Percentiles rank a stretch among this genome's conserved stretches.
phyloP scores from a whole-genome alignment of 2,329 filamentous ascomycete genomes.

The Aureobasidium pullulans region DNA sequence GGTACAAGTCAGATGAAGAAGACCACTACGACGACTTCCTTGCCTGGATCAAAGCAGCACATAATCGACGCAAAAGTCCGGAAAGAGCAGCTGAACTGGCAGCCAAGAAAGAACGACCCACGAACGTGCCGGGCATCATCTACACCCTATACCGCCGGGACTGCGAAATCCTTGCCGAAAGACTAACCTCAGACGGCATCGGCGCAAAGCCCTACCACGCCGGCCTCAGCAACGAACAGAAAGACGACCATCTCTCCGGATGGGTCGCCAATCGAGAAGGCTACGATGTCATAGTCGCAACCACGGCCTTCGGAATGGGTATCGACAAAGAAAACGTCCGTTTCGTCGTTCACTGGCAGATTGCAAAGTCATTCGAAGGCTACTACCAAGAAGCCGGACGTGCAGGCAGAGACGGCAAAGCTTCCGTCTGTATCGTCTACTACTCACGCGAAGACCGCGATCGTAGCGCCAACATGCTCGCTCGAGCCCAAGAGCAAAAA shows the following conservation, averaged over 20 bases:
- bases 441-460: conserved; percentile 85
- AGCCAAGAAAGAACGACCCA: conserved; percentile 42
- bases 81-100: conserved; percentile 52
- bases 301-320: conserved; percentile 95
- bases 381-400: conserved; percentile 95
- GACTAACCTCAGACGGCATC: conserved; percentile 60
- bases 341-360: conserved; percentile 90
- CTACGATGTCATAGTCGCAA: conserved; percentile 70
- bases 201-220: conserved; percentile 69
- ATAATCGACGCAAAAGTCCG: conserved; percentile 58
- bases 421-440: conserved; percentile 79
- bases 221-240: conserved; percentile 56
- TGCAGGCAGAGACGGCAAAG: conserved; percentile 82
- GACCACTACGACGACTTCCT: conserved; percentile 64
- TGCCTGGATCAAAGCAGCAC: conserved; percentile 65
- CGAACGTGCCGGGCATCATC: conserved; percentile 68
- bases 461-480: conserved; percentile 53
- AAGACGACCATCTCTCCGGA: conserved; percentile 61
- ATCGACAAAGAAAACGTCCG: conserved; percentile 94
- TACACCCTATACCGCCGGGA: conserved; percentile 70
- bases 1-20: conserved; percentile 70
- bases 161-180: conserved; percentile 62
- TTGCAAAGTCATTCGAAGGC: conserved; percentile 89
- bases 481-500: conserved; percentile 33
- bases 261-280: conserved; percentile 68